Evolutionary conservation across 176 grass and related monocot species (phyloP).

Genomic region (Aegilops longissima): DNA sequence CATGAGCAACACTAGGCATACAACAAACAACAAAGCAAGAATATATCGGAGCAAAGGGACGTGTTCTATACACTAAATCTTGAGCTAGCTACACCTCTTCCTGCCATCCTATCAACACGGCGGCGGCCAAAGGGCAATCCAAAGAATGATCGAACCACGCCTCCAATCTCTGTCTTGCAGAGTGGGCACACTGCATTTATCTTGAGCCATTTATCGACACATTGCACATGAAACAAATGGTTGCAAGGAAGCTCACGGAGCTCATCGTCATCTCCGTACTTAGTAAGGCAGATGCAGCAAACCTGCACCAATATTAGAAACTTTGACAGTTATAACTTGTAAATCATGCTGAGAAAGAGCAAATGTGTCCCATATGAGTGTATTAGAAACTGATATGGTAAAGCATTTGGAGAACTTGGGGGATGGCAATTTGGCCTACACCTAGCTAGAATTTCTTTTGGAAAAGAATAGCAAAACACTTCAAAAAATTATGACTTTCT

Average conservation of each 20-base stretch:
- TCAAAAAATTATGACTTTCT: background rate
- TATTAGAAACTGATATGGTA: background rate
- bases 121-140: constrained; percentile 66
- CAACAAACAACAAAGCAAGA: constrained; percentile 2
- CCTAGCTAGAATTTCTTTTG: background rate
- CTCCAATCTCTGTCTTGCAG: constrained; percentile 82
- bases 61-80: constrained; percentile 53
- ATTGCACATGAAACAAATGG: constrained; percentile 90
- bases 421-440: background rate
- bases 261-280: constrained; percentile 80
- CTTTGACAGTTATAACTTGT: background rate
- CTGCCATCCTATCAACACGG: constrained; percentile 53
- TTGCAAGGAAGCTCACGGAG: constrained; percentile 83
- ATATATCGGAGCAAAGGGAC: background rate
- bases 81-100: constrained; percentile 46
- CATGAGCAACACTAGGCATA: constrained; percentile 22
- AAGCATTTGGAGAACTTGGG: background rate
- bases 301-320: constrained; percentile 51
- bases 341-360: constrained; percentile 6
- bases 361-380: background rate
- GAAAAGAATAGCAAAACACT: background rate
- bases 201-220: constrained; percentile 98
- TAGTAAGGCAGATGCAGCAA: constrained; percentile 94
- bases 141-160: constrained; percentile 35
- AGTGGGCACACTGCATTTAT: constrained; percentile 95